Percentiles rank a stretch among this genome's conserved stretches.
phyloP scores from a whole-genome alignment of 192 early-diverging fungal species.

The Obelidium mucronatum region DNA sequence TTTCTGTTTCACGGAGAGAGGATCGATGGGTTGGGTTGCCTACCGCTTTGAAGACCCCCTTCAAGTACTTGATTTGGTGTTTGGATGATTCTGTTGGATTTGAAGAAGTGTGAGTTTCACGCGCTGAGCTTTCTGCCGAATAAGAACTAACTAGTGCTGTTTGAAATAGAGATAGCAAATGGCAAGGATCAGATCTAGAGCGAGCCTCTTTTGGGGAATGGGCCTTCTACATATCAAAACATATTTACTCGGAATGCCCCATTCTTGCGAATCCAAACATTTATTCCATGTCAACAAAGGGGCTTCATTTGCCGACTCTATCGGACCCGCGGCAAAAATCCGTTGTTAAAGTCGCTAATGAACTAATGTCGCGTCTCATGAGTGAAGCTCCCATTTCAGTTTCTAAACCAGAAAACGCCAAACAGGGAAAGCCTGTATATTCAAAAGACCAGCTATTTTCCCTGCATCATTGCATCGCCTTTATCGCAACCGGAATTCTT shows the following conservation, averaged over 20 bases:
- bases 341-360: constrained; percentile 1
- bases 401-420: not conserved
- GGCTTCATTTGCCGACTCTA: not conserved
- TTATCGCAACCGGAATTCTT: constrained; percentile 4
- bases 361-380: not conserved
- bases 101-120: constrained; percentile 11
- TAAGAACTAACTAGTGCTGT: not conserved
- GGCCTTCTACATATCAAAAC: constrained; percentile 9
- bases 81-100: constrained; percentile 12
- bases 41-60: constrained; percentile 12
- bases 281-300: not conserved
- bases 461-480: not conserved
- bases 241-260: constrained; percentile 14
- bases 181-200: constrained; percentile 11
- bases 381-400: not conserved
- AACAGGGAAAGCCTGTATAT: not conserved
- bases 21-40: constrained; percentile 21
- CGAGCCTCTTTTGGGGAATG: constrained; percentile 10
- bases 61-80: constrained; percentile 27
- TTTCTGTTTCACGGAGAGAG: not conserved
- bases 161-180: not conserved
- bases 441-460: not conserved
- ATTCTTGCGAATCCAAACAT: constrained; percentile 23
- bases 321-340: constrained; percentile 28
- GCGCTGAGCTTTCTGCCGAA: no score